Evolutionary conservation across 306 rosid species (phyloP), one percentile per base, ranked within the genome.

Genomic region (Crotalaria pallida): DNA sequence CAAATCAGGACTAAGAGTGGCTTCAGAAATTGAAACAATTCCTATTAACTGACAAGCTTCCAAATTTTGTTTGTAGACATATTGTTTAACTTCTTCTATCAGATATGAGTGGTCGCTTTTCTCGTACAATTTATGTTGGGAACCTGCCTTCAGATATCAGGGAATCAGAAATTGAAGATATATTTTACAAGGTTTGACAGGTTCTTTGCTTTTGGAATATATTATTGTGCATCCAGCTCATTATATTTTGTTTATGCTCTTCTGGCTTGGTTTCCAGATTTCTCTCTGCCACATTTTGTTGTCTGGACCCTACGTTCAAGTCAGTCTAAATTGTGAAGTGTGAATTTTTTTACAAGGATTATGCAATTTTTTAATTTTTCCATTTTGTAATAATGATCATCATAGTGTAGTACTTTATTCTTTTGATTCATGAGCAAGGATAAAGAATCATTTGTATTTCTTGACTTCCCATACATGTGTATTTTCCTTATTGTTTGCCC

Each of bases 41-140:
- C 18, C 47, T 57, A 21, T 66, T 71, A 48, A 58, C 63, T 83
- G 58, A 78, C 7, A 76, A 70, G 27, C 45, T 74, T 58, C 69
- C 38, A 9, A 59, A 73, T 68, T 63, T 75, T 85, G 24, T 56
- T 48, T 89, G 95, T 88, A 86, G 96, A 56, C 26, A 41, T 60
- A 72, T 49, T 59, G 50, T 69, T 6, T 40, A 49, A 79, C 67
- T 52, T 80, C 47, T 58, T 57, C 72, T 73, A 53, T 79, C 82
- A 80, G 59, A 87, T 71, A 95, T 95, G 99, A 91, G 96, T 69
- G 89, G 97, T 44, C 99, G 99, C 36, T 95, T 95, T 87, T 95
- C 99, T 77, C 99, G 99, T 84, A 91, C 99, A 31, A 95, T 95
- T 71, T 95, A 95, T 67, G 99, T 95, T 6, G 99, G 99, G 75